phyloP scores from a whole-genome alignment of 495 filamentous ascomycete species.

The Aspergillus incahuasiensis region DNA sequence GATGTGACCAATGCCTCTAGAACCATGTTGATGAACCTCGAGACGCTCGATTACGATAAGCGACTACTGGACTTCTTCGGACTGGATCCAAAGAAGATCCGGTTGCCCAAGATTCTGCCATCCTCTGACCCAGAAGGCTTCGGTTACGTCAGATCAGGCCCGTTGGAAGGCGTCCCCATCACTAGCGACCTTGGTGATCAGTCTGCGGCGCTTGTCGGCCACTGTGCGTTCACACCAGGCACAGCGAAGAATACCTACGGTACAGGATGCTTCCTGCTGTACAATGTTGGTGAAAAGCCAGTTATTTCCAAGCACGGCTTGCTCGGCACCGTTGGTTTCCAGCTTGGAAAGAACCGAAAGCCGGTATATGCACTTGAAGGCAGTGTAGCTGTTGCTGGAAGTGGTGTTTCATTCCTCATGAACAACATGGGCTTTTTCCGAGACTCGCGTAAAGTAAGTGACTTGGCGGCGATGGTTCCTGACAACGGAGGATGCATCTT shows the following conservation, averaged over 20 bases:
- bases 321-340: slow-evolving; percentile 84
- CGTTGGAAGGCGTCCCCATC: slow-evolving; percentile 72
- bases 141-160: slow-evolving; percentile 61
- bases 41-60: slow-evolving; percentile 81
- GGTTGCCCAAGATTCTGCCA: slow-evolving; percentile 79
- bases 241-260: slow-evolving; percentile 95
- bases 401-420: slow-evolving; percentile 84
- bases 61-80: slow-evolving; percentile 77
- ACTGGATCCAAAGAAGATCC: slow-evolving; percentile 68
- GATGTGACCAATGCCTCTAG: slow-evolving; percentile 90
- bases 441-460: slow-evolving; percentile 72
- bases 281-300: slow-evolving; percentile 87
- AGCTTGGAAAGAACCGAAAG: slow-evolving; percentile 54
- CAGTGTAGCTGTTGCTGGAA: slow-evolving; percentile 85
- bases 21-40: slow-evolving; percentile 96
- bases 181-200: slow-evolving; percentile 90
- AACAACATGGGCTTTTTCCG: slow-evolving; percentile 85
- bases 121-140: slow-evolving; percentile 76
- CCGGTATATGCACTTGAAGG: slow-evolving; percentile 91
- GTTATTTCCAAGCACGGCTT: slow-evolving; percentile 89
- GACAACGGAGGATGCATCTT: slow-evolving; percentile 92
- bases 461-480: slow-evolving; percentile 74
- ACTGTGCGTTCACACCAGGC: slow-evolving; percentile 83
- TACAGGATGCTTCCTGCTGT: slow-evolving; percentile 92
- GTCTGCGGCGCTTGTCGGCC: slow-evolving; percentile 86